Evolutionary conservation across 1,284 basidiomycete species (phyloP).

Genomic region (Malassezia slooffiae): DNA sequence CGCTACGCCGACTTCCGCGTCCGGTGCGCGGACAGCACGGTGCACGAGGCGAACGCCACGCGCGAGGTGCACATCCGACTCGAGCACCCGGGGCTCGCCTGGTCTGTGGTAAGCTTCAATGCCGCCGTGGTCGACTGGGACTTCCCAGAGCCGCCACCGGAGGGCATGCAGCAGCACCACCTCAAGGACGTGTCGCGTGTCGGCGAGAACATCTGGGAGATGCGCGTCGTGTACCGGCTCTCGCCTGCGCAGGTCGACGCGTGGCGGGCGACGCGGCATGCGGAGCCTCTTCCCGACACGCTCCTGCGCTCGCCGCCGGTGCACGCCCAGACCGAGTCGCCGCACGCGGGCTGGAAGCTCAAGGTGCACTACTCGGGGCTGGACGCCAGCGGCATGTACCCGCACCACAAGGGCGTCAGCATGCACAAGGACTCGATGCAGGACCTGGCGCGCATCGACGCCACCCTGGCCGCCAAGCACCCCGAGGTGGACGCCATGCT

Average conservation of each 20-base stretch:
- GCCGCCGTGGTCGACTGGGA: constrained; percentile 80
- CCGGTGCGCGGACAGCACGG: constrained; percentile 47
- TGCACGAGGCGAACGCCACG: constrained; percentile 57
- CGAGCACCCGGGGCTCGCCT: constrained; percentile 72
- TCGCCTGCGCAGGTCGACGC: constrained; percentile 25
- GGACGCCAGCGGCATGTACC: constrained; percentile 33
- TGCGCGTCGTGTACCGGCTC: constrained; percentile 62
- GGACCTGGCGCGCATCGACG: constrained; percentile 30
- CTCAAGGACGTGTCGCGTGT: constrained; percentile 81
- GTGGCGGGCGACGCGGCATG: not conserved
- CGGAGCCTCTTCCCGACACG: not conserved
- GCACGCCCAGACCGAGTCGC: constrained; percentile 9
- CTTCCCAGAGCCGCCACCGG: constrained; percentile 49
- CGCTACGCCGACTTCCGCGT: constrained; percentile 10
- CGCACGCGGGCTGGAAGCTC: constrained; percentile 20
- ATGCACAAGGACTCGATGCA: constrained; percentile 20
- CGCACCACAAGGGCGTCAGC: constrained; percentile 22
- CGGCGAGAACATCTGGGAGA: constrained; percentile 59
- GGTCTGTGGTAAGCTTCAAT: constrained; percentile 84
- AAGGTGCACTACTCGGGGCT: constrained; percentile 29
- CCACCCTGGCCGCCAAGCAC: constrained; percentile 21
- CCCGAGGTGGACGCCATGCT: constrained; percentile 45
- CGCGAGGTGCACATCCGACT: constrained; percentile 63
- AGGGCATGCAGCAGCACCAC: constrained; percentile 64
- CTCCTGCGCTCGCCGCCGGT: constrained; percentile 6